Base-by-base conservation (phyloP, 1,284 basidiomycete genomes). In the Moniliella sp. region DNA sequence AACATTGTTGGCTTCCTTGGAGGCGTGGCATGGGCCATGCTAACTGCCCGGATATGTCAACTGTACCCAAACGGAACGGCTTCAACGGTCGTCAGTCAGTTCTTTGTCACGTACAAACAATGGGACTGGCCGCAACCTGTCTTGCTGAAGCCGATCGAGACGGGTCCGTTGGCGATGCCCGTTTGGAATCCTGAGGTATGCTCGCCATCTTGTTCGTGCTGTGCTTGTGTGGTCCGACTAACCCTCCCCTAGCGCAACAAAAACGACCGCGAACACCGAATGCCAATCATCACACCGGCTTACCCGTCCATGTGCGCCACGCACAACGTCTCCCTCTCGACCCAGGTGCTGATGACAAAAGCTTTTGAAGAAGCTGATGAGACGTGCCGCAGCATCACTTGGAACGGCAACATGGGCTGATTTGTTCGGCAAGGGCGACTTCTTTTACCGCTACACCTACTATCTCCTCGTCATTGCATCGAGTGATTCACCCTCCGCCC, bases 231-330 rank as follows among this genome's bases (percentile, higher is more conserved):
- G 21, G 11, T 4, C 14, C 18, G 3, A 21, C 21, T 11, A 26
- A 10, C 7, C 13, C 21, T 13, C 13, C 15, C 15, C 4, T 45
- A 86, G 78, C 65, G 94, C 32, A 93, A 94, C 62, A 80, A 84
- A 1, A 72, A 75, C 40, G 91, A 97, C 63, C 72, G 81, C 40
- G 71, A 78, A 19, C 91, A 99, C 64, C 73, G 83, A 39, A 97
- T 97, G 91, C 91, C 91, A n/a, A 94, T 99, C 58, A 97, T 99
- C 53, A 97, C 91, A 1, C 91, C 91, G 4, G 86, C 91, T 14
- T 99, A 97, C 64, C 91, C 91, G 25, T 79, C 86, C n/a, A 99
- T 99, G 88, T 97, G 88, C 61, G 75, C 88, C 18, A 97, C 91
- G 10, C 91, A 99, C 65, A 97, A 97, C 54, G 84, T 97, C 38